Evolutionary conservation across 768 basidiomycete genomes (phyloP).

Genomic region (Ramaria sp.): DNA sequence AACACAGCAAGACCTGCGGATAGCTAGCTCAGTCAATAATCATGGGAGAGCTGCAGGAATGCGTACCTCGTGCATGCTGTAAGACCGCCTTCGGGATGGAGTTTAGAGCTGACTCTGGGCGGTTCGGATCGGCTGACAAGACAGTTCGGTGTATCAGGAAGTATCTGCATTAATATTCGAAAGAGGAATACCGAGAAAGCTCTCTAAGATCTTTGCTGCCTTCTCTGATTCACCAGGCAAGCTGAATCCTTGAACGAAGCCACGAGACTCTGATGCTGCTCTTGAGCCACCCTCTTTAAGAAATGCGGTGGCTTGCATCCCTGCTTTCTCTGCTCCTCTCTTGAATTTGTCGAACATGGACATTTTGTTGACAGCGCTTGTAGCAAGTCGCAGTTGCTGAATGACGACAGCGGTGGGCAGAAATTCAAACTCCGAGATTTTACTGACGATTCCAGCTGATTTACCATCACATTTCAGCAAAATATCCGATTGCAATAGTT

Average conservation of each 20-base stretch:
- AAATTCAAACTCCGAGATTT: constrained; percentile 4
- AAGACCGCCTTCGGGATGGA: constrained; percentile 89
- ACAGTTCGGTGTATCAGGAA: constrained; percentile 2
- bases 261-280: constrained; percentile 63
- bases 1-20: constrained; percentile 93
- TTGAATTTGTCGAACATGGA: constrained; percentile 74
- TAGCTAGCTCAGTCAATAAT: too few relatives aligned
- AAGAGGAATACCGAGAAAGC: constrained; percentile 65
- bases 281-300: constrained; percentile 53
- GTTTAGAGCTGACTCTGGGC: constrained; percentile 87
- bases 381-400: too few relatives aligned
- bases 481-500: not conserved
- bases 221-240: constrained; percentile 91
- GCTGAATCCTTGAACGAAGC: constrained; percentile 76
- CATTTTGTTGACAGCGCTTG: constrained; percentile 20
- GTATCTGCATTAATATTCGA: not conserved
- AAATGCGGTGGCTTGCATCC: constrained; percentile 69
- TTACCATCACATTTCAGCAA: not conserved
- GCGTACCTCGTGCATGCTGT: constrained; percentile 73
- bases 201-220: constrained; percentile 81
- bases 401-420: constrained; percentile 5
- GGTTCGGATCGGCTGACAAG: constrained; percentile 65
- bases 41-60: not conserved
- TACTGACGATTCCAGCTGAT: too few relatives aligned
- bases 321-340: constrained; percentile 71